Conservation (phyloP, 805 yeast genomes). For the Danielia oregonensis region DNA sequence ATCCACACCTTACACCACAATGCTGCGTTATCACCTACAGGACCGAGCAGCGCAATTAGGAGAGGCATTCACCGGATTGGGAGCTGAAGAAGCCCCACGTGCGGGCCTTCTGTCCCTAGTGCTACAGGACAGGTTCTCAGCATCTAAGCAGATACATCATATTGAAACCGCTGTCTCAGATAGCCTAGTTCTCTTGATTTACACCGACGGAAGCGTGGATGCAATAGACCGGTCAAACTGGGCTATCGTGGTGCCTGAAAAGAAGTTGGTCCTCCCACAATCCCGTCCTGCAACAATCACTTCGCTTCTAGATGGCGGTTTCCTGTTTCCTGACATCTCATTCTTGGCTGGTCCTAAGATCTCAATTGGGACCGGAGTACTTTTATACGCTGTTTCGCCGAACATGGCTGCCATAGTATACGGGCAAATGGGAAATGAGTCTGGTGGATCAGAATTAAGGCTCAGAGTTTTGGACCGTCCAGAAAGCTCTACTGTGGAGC, state of each 20-base stretch:
- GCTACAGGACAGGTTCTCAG: conserved; percentile 25
- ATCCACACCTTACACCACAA: conserved; percentile 13
- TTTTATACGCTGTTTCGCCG: conserved; percentile 4
- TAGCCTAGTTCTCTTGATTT: conserved; percentile 34
- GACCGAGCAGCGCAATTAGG: conserved; percentile 22
- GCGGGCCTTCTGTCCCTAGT: conserved; percentile 8
- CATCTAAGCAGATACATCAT: conserved; percentile 25
- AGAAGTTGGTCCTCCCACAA: background rate
- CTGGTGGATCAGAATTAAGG: no score
- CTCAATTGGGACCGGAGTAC: conserved; percentile 29
- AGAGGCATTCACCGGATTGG: conserved; percentile 30
- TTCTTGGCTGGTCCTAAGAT: conserved; percentile 27
- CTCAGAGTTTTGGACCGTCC: background rate
- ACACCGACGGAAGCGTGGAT: conserved; percentile 44
- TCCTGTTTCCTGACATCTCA: conserved; percentile 47
- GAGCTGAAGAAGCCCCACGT: conserved; percentile 15
- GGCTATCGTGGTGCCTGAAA: conserved; percentile 11
- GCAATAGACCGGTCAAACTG: conserved; percentile 37
- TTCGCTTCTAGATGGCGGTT: conserved; percentile 53
- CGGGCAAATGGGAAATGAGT: background rate
- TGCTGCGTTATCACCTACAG: conserved; percentile 27
- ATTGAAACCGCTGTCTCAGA: conserved; percentile 37
- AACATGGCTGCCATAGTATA: conserved; percentile 1
- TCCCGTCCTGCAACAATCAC: conserved; percentile 32
- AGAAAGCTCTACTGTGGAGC: conserved; percentile 21